Base-by-base conservation (phyloP, 2,329 filamentous ascomycete genomes). In the Didymella exigua region DNA sequence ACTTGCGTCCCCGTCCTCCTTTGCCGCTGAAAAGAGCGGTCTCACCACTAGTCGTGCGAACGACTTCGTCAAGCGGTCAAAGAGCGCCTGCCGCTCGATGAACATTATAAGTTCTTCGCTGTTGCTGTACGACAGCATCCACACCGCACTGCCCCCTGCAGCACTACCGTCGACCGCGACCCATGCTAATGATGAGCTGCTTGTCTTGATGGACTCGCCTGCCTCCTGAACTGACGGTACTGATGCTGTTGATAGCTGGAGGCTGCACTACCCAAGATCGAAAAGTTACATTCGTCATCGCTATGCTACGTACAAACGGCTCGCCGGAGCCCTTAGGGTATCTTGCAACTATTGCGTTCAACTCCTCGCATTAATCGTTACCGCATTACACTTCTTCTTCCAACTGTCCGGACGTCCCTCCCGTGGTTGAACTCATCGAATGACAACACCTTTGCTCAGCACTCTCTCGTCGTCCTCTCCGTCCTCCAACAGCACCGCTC, bases 401-500 rank as follows among this genome's bases (percentile, higher is more conserved):
- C 7, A 13, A 16, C 19, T 10, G 26, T 21, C n/a, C n/a, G n/a
- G 4, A 2, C 5, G n/a, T 11, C 14, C 8, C 8, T 4, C n/a
- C 24, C 23, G 5, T 3, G 4, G 1, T 9, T 16, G 18, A 37
- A 4, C 24, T 50, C 16, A 56, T 14, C 16, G 36, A 21, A 52
- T 54, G 37, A 68, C 44, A 18, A 66, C 57, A 2, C 54, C 62
- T 57, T 67, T 68, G 18, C 16, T 54, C 13, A 49, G 9, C 23
- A 54, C 59, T 52, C 54, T 63, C 16, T 66, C 61, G n/a, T 63
- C 62, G 1, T 68, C 65, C 3, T 66, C 64, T 6, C 65, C 62
- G 2, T 49, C 62, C 0, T 66, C 69, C 34, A 59, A 61, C 6
- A 58, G 41, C 4, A 61, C 54, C 1, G 51, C 46, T 21, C 59